Percentiles rank a stretch among this genome's conserved stretches.
phyloP scores from a whole-genome alignment of 495 filamentous ascomycete species.

The Podospora pseudoanserina region DNA sequence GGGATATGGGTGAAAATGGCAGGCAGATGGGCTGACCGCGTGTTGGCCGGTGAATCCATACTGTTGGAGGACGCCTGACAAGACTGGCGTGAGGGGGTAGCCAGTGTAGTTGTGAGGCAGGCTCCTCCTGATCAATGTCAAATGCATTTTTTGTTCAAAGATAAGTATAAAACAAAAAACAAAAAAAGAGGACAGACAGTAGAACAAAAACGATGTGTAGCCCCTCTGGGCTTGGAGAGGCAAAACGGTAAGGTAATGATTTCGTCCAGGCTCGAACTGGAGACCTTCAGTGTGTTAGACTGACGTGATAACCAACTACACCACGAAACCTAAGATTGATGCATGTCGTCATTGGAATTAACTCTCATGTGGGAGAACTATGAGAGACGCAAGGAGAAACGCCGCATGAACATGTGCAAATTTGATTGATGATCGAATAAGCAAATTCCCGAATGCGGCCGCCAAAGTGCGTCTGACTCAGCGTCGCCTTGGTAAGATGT shows the following conservation, averaged over 20 bases:
- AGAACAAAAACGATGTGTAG: background rate
- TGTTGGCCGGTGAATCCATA: constrained; percentile 13
- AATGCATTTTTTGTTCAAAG: too few relatives aligned
- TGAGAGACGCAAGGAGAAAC: background rate
- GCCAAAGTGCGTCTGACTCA: background rate
- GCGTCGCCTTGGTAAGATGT: background rate
- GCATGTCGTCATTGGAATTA: background rate
- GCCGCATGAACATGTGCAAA: background rate
- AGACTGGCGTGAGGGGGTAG: too few relatives aligned
- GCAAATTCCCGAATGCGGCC: background rate
- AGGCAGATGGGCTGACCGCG: constrained; percentile 15
- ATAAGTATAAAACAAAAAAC: background rate
- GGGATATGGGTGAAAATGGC: constrained; percentile 11
- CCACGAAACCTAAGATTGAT: background rate
- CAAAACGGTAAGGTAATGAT: background rate
- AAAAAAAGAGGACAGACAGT: background rate
- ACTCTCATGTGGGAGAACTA: background rate
- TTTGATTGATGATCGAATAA: background rate
- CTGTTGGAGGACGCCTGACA: constrained; percentile 6
- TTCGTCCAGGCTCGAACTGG: background rate
- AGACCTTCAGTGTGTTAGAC: background rate
- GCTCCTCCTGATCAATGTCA: too few relatives aligned
- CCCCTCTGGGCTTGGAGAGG: background rate
- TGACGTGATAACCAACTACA: background rate
- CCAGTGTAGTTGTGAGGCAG: too few relatives aligned